Evolutionary conservation across 805 yeast species (phyloP).

Genomic region (Maudiozyma saulgeensis): DNA sequence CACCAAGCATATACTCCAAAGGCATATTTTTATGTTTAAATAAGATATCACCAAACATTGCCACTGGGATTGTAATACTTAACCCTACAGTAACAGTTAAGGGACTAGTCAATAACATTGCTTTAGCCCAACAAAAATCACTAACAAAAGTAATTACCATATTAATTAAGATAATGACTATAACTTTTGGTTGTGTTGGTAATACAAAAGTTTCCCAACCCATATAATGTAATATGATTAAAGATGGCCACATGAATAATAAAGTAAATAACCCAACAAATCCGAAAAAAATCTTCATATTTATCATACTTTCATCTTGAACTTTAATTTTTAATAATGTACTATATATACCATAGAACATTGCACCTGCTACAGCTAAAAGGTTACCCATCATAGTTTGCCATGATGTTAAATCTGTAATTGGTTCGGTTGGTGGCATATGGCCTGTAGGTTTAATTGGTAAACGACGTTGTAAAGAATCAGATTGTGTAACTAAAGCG

Average conservation of each 20-base stretch:
- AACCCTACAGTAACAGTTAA: conserved; percentile 92
- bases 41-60: conserved; percentile 82
- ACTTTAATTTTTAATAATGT: conserved; percentile 69
- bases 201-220: conserved; percentile 64
- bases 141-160: conserved; percentile 73
- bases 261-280: conserved; percentile 84
- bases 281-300: conserved; percentile 86
- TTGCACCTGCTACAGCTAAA: conserved; percentile 74
- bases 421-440: conserved; percentile 3
- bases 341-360: conserved; percentile 87
- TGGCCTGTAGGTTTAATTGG: conserved; percentile 2
- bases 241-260: conserved; percentile 71
- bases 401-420: conserved; percentile 15
- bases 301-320: conserved; percentile 61
- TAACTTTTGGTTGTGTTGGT: conserved; percentile 48
- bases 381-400: conserved; percentile 56
- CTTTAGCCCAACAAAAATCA: conserved; percentile 93
- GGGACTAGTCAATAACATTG: conserved; percentile 88
- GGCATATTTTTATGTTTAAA: conserved; percentile 57
- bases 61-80: conserved; percentile 86
- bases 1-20: conserved; percentile 64
- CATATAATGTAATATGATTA: conserved; percentile 51
- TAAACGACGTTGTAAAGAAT: conserved; percentile 30
- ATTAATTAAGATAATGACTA: conserved; percentile 49
- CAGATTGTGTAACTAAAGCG: conserved; percentile 63